Evolutionary conservation across 1,139 yeast genomes (phyloP), one percentile per base, ranked within the genome.

Genomic region (Sugiyamaella grinbergsii): DNA sequence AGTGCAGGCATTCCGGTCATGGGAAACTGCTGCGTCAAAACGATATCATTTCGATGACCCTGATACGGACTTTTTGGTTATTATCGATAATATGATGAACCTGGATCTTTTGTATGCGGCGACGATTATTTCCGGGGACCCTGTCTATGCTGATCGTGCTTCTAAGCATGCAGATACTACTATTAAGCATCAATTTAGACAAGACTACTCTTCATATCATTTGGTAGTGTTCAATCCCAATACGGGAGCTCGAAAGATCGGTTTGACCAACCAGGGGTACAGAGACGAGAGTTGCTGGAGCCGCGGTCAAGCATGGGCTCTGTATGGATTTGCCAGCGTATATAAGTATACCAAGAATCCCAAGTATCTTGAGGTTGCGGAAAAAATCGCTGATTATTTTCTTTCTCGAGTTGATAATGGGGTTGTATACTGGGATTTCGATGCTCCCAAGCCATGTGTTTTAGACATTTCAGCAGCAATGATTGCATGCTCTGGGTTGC

Each of bases 11-110:
- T 64, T 66, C 34, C 56, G 66, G 38, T 60, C 65, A 42, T 66
- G 70, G 70, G 65, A 66, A 42, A 49, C 16, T 57, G 57, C 54
- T 44, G 56, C 34, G 22, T 57, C 34, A 50, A 62, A 45, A 8
- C 16, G 50, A 8, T 28, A 40, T 13, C 33, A 43, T n/a, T 51
- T 39, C 3, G 47, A 46, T 10, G 58, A 58, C 42, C 51, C 51
- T 2, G 55, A 54, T 3, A 54, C 51, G 24, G 68, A 66, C 41
- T 65, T 55, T 42, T 46, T 66, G 42, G 70, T 66, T 13, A 66
- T 66, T 33, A 64, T 66, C 28, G 70, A 66, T 50, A 66, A 66
- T 53, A 65, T 66, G 70, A 64, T 68, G 59, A 66, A 66, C 47
- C 57, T 66, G 45, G 62, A 60, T 40, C 53, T 66, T 55, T 58